These are phyloP conservation scores for Pseudohyphozyma bogoriensis DNA, from an alignment of 768 basidiomycete species.

Conservation along the genomic window DNA sequence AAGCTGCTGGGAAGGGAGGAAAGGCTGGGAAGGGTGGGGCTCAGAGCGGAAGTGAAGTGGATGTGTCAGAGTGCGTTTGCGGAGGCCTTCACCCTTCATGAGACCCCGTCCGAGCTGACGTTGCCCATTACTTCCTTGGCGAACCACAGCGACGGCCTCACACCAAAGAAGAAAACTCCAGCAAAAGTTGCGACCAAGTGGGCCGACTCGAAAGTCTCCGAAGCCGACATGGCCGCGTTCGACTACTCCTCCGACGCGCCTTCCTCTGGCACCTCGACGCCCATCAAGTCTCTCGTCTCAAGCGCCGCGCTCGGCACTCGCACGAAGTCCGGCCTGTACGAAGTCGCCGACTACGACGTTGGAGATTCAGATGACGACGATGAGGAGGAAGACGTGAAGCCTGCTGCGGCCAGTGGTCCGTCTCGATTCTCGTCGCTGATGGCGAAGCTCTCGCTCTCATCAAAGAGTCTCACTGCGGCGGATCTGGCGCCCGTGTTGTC, in stretches of 20 bases:
- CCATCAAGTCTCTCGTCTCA: constrained; percentile 17
- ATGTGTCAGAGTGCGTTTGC: too few species aligned
- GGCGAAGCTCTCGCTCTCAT: constrained; percentile 31
- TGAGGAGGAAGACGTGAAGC: constrained; percentile 11
- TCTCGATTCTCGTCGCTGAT: constrained; percentile 28
- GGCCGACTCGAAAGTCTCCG: constrained; percentile 70
- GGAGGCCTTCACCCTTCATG: too few species aligned
- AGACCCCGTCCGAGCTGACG: too few species aligned
- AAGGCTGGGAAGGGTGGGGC: constrained; percentile 5
- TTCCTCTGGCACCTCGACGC: constrained; percentile 23
- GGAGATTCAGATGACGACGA: constrained; percentile 45
- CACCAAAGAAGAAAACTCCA: constrained; percentile 39
- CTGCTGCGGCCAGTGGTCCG: background rate
- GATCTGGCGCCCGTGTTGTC: constrained; percentile 81
- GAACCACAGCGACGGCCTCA: background rate
- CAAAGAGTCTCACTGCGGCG: constrained; percentile 65
- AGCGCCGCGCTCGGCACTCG: constrained; percentile 60
- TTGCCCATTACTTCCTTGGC: too few species aligned
- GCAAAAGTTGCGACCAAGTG: constrained; percentile 73
- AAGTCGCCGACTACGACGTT: constrained; percentile 73
- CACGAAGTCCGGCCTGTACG: constrained; percentile 53
- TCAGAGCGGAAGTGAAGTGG: constrained; percentile 16
- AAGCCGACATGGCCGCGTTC: constrained; percentile 82
- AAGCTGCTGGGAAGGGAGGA: constrained; percentile 39
- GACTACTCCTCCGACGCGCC: constrained; percentile 67